phyloP scores from a whole-genome alignment of 345 rosid species.

The Anastatica hierochuntica region DNA sequence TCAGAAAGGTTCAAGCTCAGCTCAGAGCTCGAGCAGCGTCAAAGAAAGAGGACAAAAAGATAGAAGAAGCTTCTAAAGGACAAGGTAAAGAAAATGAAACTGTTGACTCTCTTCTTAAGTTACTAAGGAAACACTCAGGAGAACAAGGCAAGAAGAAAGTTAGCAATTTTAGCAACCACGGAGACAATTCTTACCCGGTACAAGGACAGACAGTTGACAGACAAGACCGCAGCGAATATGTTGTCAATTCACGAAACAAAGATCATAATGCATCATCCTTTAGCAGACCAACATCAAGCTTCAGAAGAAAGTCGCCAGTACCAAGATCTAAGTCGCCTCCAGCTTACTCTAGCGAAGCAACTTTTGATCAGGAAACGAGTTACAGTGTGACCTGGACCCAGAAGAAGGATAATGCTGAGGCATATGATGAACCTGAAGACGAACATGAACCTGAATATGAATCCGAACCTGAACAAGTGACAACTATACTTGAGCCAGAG shows the following conservation, averaged over 20 bases:
- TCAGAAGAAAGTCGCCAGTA: conserved; percentile 65
- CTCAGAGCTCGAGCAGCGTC: conserved; percentile 73
- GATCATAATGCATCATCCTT: conserved; percentile 36
- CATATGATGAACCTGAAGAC: conserved; percentile 27
- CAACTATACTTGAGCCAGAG: conserved; percentile 26
- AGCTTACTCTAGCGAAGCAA: conserved; percentile 34
- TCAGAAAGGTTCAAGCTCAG: conserved; percentile 79
- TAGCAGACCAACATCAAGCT: conserved; percentile 69
- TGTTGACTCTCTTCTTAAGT: conserved; percentile 69
- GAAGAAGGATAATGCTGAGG: conserved; percentile 26
- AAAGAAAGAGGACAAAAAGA: conserved; percentile 55
- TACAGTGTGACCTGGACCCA: conserved; percentile 31
- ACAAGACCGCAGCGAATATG: conserved; percentile 31
- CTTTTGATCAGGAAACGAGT: conserved; percentile 25
- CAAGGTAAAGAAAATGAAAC: conserved; percentile 61
- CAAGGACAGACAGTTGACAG: conserved; percentile 11
- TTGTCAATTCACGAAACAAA: conserved; percentile 13
- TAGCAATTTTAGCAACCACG: conserved; percentile 24
- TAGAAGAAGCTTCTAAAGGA: conserved; percentile 37
- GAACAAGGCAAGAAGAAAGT: conserved; percentile 51
- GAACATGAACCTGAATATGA: conserved; percentile 25
- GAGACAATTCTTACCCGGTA: conserved; percentile 20
- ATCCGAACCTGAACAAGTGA: conserved; percentile 22
- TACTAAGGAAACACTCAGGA: conserved; percentile 68
- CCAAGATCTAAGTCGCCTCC: conserved; percentile 46